Conservation (phyloP, 73 alveolate species). For the Paramecium caudatum region DNA sequence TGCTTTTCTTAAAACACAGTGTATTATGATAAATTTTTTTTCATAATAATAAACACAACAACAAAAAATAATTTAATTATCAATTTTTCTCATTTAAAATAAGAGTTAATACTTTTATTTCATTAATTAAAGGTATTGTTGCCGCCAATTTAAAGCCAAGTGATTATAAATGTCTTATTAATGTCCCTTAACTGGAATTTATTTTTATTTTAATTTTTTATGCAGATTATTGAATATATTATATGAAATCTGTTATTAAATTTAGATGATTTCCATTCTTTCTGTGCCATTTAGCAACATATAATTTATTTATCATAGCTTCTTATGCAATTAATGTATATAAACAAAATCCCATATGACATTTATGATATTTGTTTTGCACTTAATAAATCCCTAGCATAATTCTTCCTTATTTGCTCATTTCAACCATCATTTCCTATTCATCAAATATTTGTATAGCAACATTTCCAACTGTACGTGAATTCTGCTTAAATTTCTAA, state of each 20-base stretch:
- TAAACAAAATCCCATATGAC: conserved; percentile 54
- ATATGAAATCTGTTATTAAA: conserved; percentile 11
- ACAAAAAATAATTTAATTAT: neutral
- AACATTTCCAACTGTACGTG: conserved; percentile 26
- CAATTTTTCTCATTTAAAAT: neutral
- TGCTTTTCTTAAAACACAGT: neutral
- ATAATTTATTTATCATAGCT: conserved; percentile 10
- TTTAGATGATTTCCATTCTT: conserved; percentile 44
- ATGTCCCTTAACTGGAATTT: neutral
- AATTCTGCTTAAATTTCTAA: conserved; percentile 46
- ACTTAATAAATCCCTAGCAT: conserved; percentile 18
- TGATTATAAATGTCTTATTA: neutral
- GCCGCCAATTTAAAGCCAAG: conserved; percentile 18
- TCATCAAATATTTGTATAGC: conserved; percentile 24
- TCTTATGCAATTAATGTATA: neutral
- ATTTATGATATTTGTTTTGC: conserved; percentile 49
- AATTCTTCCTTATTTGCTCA: neutral
- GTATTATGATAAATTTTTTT: neutral
- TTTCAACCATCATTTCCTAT: conserved; percentile 1
- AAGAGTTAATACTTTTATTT: neutral
- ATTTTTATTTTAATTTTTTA: neutral
- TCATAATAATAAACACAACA: conserved; percentile 29
- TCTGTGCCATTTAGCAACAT: conserved; percentile 65
- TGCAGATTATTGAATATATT: neutral
- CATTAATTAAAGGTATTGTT: neutral